Evolutionary conservation across 495 filamentous ascomycete species (phyloP).

Genomic region (Talaromyces stipitatus): DNA sequence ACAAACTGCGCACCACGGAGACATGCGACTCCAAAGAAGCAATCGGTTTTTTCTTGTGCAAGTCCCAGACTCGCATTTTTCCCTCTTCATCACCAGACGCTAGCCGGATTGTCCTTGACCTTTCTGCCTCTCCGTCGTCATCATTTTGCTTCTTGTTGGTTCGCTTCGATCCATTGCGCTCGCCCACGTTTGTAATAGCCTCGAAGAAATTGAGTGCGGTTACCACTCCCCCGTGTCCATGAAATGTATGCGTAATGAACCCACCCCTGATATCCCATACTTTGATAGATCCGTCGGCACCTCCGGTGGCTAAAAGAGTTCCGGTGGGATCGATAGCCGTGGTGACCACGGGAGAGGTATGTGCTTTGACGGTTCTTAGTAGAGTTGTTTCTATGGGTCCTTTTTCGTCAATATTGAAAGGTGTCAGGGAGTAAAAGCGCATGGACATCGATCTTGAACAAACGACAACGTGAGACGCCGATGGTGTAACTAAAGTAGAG

Average conservation of each 20-base stretch:
- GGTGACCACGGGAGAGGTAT: constrained; percentile 79
- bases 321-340: constrained; percentile 75
- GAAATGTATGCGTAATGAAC: constrained; percentile 89
- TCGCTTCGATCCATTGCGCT: constrained; percentile 16
- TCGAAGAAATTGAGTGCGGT: constrained; percentile 92
- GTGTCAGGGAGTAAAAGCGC: constrained; percentile 74
- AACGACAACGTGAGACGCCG: constrained; percentile 75
- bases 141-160: not conserved
- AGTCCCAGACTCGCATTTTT: constrained; percentile 83
- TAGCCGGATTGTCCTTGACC: constrained; percentile 56
- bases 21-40: constrained; percentile 84
- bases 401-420: constrained; percentile 41
- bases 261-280: constrained; percentile 93
- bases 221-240: constrained; percentile 82
- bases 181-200: constrained; percentile 18
- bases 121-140: constrained; percentile 10
- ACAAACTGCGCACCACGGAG: constrained; percentile 78
- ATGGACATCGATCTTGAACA: constrained; percentile 92
- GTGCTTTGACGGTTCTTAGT: constrained; percentile 78
- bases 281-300: constrained; percentile 86
- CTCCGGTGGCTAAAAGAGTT: constrained; percentile 85
- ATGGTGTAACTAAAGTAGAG: constrained; percentile 62
- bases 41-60: constrained; percentile 71
- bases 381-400: constrained; percentile 55
- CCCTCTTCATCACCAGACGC: constrained; percentile 92